These are phyloP conservation scores for Calonectria hawksworthii DNA, from an alignment of 2,329 filamentous ascomycete species.

Conservation along the genomic window DNA sequence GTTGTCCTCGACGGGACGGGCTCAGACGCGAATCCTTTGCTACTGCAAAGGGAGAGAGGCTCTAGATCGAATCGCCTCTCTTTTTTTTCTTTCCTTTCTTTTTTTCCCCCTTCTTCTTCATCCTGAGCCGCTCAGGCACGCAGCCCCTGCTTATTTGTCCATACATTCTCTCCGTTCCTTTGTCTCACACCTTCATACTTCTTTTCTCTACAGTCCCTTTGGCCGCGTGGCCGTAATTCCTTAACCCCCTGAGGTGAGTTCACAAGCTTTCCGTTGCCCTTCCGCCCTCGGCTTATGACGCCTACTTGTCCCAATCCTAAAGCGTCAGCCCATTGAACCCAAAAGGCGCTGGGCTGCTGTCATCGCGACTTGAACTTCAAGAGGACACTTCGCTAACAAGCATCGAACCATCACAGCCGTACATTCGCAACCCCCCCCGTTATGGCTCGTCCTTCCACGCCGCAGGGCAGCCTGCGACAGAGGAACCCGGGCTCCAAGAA, in stretches of 20 bases:
- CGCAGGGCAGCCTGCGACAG: constrained; percentile 72
- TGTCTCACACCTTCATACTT: constrained; percentile 34
- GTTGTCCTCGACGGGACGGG: constrained; percentile 43
- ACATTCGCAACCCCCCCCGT: constrained; percentile 38
- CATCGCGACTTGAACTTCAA: not conserved
- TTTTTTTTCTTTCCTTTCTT: constrained; percentile 25
- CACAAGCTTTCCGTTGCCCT: constrained; percentile 15
- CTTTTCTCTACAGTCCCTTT: constrained; percentile 28
- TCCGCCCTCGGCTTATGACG: constrained; percentile 16
- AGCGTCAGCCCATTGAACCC: constrained; percentile 15
- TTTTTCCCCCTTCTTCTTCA: constrained; percentile 15
- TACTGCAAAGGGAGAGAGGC: constrained; percentile 35
- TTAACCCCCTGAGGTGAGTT: constrained; percentile 42
- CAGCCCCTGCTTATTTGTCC: constrained; percentile 34
- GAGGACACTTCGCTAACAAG: constrained; percentile 33
- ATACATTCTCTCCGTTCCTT: constrained; percentile 42
- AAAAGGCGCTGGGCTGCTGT: not conserved
- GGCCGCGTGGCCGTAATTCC: constrained; percentile 29
- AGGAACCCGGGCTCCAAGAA: constrained; percentile 68
- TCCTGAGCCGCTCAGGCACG: constrained; percentile 32
- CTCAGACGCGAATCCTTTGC: constrained; percentile 38
- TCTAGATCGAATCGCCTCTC: constrained; percentile 32
- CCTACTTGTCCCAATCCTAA: constrained; percentile 13
- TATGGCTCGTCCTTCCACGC: constrained; percentile 65
- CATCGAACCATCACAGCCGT: constrained; percentile 29